These are phyloP conservation scores for Stylonectria norvegica DNA, from an alignment of 2,329 filamentous ascomycete species.

Conservation along the genomic window DNA sequence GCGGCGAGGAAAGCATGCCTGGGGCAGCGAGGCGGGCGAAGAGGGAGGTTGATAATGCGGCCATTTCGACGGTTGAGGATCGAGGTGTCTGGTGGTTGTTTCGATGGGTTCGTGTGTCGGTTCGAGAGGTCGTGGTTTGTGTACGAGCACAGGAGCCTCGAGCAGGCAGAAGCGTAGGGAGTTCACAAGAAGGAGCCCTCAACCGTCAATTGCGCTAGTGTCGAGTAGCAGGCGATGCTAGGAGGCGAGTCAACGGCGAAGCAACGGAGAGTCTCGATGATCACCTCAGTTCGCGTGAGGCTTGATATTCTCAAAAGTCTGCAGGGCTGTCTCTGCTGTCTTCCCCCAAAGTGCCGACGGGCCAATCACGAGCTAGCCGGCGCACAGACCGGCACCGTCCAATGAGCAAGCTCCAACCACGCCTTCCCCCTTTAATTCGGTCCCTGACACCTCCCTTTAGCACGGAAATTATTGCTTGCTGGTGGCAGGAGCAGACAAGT, in stretches of 20 bases:
- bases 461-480: constrained; percentile 50
- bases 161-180: not conserved
- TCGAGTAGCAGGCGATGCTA: not conserved
- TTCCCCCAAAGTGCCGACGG: constrained; percentile 23
- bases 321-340: constrained; percentile 23
- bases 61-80: constrained; percentile 39
- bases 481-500: constrained; percentile 37
- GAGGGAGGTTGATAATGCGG: constrained; percentile 43
- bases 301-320: constrained; percentile 31
- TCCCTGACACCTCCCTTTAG: constrained; percentile 37
- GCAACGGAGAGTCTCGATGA: constrained; percentile 16
- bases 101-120: too few species aligned
- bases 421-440: constrained; percentile 43
- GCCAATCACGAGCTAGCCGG: constrained; percentile 32
- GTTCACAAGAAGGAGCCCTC: not conserved
- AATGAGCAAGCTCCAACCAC: constrained; percentile 31
- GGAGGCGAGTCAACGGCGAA: constrained; percentile 11
- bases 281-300: constrained; percentile 23
- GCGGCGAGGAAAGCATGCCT: constrained; percentile 39
- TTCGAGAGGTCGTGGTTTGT: constrained; percentile 1
- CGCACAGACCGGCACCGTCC: constrained; percentile 28
- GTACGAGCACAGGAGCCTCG: not conserved
- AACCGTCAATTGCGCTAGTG: constrained; percentile 8
- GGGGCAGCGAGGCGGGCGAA: constrained; percentile 52
- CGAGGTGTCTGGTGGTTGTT: too few species aligned